A percentile compares a stretch with the other conserved stretches of the same genome.
Conservation (phyloP, 148 eudicot species). For the Cornus kousa region DNA sequence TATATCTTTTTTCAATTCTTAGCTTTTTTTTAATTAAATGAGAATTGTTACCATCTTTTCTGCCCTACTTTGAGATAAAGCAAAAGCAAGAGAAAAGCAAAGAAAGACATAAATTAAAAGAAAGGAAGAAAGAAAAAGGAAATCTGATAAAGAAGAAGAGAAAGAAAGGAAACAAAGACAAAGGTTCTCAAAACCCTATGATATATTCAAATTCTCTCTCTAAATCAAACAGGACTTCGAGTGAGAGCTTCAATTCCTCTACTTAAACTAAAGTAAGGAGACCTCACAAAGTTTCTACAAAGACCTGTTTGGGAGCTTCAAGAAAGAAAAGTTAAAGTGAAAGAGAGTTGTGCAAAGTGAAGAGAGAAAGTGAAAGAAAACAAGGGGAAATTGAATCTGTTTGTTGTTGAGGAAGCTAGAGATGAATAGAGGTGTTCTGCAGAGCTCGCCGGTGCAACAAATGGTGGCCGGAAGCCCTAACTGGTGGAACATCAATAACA, state of each 20-base stretch:
- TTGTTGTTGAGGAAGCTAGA: background rate
- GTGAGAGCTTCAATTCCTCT: slow-evolving; percentile 10
- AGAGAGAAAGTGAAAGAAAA: background rate
- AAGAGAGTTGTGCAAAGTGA: background rate
- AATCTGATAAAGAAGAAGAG: slow-evolving; percentile 21
- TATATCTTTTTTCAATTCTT: background rate
- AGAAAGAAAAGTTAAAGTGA: slow-evolving; percentile 15
- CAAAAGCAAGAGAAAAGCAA: slow-evolving; percentile 50
- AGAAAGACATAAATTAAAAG: slow-evolving; percentile 8
- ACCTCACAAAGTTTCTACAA: slow-evolving; percentile 44
- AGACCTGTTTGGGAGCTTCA: slow-evolving; percentile 26
- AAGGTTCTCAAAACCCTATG: slow-evolving; percentile 32
- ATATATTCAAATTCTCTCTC: slow-evolving; percentile 21
- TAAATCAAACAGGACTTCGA: slow-evolving; percentile 3
- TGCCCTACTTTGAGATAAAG: slow-evolving; percentile 60
- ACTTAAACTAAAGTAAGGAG: slow-evolving; percentile 31
- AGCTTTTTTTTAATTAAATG: slow-evolving; percentile 29
- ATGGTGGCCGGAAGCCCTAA: slow-evolving; percentile 47
- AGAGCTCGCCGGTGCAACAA: slow-evolving; percentile 78
- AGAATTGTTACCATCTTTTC: slow-evolving; percentile 46
- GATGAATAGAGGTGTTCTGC: slow-evolving; percentile 69
- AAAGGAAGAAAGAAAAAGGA: slow-evolving; percentile 14
- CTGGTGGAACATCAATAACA: slow-evolving; percentile 52
- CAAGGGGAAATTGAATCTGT: background rate
- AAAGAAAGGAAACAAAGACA: slow-evolving; percentile 9